Evolutionary conservation across 116 monocot genomes (phyloP), one percentile per base, ranked within the genome.

Genomic region (Papilionanthe hybrid): DNA sequence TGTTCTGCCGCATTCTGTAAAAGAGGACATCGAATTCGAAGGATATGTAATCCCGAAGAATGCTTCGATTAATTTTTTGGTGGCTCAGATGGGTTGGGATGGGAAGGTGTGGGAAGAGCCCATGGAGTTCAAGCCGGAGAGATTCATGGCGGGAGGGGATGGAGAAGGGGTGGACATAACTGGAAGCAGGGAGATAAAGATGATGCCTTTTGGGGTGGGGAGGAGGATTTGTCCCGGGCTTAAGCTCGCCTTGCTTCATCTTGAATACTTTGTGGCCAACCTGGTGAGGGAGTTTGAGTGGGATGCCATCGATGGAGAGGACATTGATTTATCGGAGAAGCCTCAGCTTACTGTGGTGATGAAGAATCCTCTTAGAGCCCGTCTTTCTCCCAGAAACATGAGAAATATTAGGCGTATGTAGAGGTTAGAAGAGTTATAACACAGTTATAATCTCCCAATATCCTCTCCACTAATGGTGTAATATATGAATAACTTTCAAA

Each of bases 161-260:
- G 87, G 83, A 13, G 76, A 67, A 29, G 81, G 76, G 32, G 76
- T 84, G 47, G 87, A 87, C 48, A 83, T 86, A 63, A 86, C 86
- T 0, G 87, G 87, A 45, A 72, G 72, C 63, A 81, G 72, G 50
- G 87, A 84, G 81, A 87, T 87, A 68, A 87, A 72, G 79, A 87
- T 87, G 87, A 87, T 87, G 81, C 87, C 87, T 5, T 87, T 87
- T 22, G 87, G 87, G 19, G 87, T 47, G 5, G 87, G 87, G 30
- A 37, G 86, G 75, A 78, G 87, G 60, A 81, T 87, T 4, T 87
- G 87, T 60, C 87, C 84, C 6, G 85, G 84, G 69, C 15, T 84
- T 9, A 81, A 55, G 55, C 81, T 87, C 8, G 87, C 87, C 9
- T 32, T 87, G 73, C 69, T 83, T 19, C 86, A 86, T 55, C 65